A percentile compares a stretch with the other conserved stretches of the same genome.
Evolutionary conservation across 192 early-diverging fungal species (phyloP).

Genomic region (Entomortierella beljakovae): DNA sequence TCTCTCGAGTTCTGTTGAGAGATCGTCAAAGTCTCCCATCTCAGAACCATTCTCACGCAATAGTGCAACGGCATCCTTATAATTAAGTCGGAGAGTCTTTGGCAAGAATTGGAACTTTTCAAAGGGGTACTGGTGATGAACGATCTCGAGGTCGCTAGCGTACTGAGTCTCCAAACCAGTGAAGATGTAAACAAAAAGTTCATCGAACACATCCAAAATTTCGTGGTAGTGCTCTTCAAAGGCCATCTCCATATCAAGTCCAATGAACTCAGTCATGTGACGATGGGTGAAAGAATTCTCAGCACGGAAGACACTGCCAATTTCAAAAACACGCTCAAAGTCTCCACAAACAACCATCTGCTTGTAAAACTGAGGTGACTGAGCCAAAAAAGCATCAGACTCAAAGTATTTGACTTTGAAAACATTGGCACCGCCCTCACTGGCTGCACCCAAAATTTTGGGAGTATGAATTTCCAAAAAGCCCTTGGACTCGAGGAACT

Average conservation of each 20-base stretch:
- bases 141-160: conserved; percentile 84
- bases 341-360: conserved; percentile 98
- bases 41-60: conserved; percentile 89
- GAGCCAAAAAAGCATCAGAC: conserved; percentile 92
- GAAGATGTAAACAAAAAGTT: conserved; percentile 93
- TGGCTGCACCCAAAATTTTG: conserved; percentile 93
- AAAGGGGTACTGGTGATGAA: conserved; percentile 92
- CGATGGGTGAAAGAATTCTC: conserved; percentile 98
- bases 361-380: conserved; percentile 99
- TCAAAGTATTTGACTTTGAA: conserved; percentile 99
- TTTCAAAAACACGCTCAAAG: conserved; percentile 98
- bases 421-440: conserved; percentile 98
- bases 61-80: conserved; percentile 89
- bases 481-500: conserved; percentile 82
- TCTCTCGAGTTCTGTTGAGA: conserved; percentile 90
- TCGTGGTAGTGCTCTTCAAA: conserved; percentile 99
- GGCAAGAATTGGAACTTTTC: conserved; percentile 89
- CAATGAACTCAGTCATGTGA: conserved; percentile 99
- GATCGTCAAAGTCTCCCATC: conserved; percentile 94
- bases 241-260: conserved; percentile 99
- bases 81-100: conserved; percentile 87
- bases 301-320: conserved; percentile 96
- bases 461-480: conserved; percentile 99
- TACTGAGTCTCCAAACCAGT: conserved; percentile 86
- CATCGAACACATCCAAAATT: conserved; percentile 93